phyloP scores from a whole-genome alignment of 164 flowering plant species.

The Aristolochia contorta region DNA sequence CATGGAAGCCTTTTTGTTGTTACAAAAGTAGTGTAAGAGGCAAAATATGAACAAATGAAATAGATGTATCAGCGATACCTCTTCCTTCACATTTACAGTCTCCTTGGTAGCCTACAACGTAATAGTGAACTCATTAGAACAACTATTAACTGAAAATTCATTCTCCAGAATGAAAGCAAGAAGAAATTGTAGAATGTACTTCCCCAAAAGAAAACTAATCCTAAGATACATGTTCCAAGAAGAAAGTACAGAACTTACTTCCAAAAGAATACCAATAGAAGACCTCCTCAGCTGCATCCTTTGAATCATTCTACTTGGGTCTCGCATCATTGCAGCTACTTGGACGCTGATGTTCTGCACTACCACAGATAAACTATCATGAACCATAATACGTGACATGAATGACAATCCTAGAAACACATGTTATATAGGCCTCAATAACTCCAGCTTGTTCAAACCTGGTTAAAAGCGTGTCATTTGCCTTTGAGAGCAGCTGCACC shows the following conservation, averaged over 20 bases:
- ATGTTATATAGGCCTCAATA: no score
- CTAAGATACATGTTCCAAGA: not conserved
- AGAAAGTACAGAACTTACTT: slow-evolving; percentile 29
- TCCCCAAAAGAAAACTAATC: slow-evolving; percentile 1
- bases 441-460: no score
- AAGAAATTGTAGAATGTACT: no score
- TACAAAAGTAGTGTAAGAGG: not conserved
- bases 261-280: slow-evolving; percentile 48
- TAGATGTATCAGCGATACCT: no score
- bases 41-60: not conserved
- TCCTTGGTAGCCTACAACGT: slow-evolving; percentile 33
- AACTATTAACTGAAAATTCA: no score
- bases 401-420: no score
- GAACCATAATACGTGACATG: not conserved
- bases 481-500: slow-evolving; percentile 85
- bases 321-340: slow-evolving; percentile 85
- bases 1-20: no score
- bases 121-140: not conserved
- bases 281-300: slow-evolving; percentile 80
- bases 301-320: slow-evolving; percentile 84
- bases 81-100: no score
- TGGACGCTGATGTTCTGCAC: slow-evolving; percentile 82
- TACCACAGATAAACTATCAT: slow-evolving; percentile 3
- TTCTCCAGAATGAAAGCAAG: no score
- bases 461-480: slow-evolving; percentile 82